A percentile compares a stretch with the other conserved stretches of the same genome.
These are phyloP conservation scores for Penicillium antarcticum DNA, from an alignment of 495 filamentous ascomycete species.

Conservation along the genomic window DNA sequence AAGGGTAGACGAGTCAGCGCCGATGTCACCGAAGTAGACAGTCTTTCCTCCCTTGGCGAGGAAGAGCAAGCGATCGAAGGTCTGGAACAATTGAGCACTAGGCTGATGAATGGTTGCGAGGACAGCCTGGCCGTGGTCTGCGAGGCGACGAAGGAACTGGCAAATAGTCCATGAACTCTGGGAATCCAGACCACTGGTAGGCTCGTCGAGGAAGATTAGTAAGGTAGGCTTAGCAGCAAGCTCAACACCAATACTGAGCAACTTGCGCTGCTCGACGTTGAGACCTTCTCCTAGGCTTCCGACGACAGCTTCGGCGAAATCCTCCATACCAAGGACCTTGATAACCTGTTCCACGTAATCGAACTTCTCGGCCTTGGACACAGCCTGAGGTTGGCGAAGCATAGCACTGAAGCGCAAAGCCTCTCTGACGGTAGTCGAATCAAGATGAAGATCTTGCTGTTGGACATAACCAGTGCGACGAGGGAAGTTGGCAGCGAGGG, in stretches of 20 bases:
- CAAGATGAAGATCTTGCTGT: slow-evolving; percentile 85
- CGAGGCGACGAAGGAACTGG: slow-evolving; percentile 72
- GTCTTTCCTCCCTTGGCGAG: slow-evolving; percentile 75
- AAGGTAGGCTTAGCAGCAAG: slow-evolving; percentile 82
- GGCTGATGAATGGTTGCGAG: slow-evolving; percentile 94
- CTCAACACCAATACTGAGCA: slow-evolving; percentile 85
- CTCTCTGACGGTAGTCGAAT: slow-evolving; percentile 81
- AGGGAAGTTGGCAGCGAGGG: slow-evolving; percentile 70
- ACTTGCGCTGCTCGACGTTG: slow-evolving; percentile 88
- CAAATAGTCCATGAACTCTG: slow-evolving; percentile 87
- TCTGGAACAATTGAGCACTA: slow-evolving; percentile 82
- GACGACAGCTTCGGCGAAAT: slow-evolving; percentile 39
- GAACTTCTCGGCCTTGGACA: slow-evolving; percentile 40
- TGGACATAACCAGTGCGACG: slow-evolving; percentile 92
- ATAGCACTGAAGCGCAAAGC: slow-evolving; percentile 81
- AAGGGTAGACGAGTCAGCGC: slow-evolving; percentile 64
- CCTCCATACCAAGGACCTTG: slow-evolving; percentile 43
- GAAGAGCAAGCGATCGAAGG: slow-evolving; percentile 85
- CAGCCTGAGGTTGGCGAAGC: slow-evolving; percentile 66
- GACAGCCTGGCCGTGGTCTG: slow-evolving; percentile 81
- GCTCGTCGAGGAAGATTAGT: slow-evolving; percentile 86
- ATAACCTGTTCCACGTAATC: slow-evolving; percentile 48
- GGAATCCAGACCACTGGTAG: slow-evolving; percentile 80
- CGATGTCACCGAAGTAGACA: slow-evolving; percentile 86
- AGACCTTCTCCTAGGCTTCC: slow-evolving; percentile 53